Evolutionary conservation across 139 green algal genomes (phyloP).

Genomic region (Eudorina sp.): DNA sequence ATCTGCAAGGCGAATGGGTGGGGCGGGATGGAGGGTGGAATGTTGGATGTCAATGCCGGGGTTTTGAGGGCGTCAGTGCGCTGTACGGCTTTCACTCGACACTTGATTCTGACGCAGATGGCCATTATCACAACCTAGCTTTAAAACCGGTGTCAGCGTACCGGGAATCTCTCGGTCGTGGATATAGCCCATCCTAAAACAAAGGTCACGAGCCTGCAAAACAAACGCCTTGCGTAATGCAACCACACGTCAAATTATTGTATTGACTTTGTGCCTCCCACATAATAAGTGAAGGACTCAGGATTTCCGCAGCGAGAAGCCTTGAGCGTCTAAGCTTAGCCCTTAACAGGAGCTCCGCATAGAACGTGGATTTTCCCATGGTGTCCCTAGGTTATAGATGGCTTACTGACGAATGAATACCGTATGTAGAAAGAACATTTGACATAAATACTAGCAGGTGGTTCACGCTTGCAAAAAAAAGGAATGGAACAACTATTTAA

Average conservation of each 20-base stretch:
- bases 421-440: too few relatives aligned
- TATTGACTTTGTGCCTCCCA: background rate
- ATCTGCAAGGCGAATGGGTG: background rate
- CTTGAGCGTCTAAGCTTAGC: background rate
- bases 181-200: conserved; percentile 12
- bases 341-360: background rate
- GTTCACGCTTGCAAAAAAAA: too few relatives aligned
- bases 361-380: background rate
- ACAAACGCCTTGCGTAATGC: background rate
- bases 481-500: too few relatives aligned
- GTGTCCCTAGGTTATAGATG: too few relatives aligned
- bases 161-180: background rate
- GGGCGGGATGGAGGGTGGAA: background rate
- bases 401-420: too few relatives aligned
- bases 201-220: conserved; percentile 6
- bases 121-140: background rate
- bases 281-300: conserved; percentile 11
- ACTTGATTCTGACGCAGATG: background rate
- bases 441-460: too few relatives aligned
- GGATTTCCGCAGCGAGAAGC: background rate
- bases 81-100: background rate
- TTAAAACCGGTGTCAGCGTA: background rate
- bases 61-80: background rate
- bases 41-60: background rate
- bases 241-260: background rate